These are phyloP conservation scores for Intubia oerlemansii DNA, from an alignment of 2,329 filamentous ascomycete genomes.

Conservation along the genomic window DNA sequence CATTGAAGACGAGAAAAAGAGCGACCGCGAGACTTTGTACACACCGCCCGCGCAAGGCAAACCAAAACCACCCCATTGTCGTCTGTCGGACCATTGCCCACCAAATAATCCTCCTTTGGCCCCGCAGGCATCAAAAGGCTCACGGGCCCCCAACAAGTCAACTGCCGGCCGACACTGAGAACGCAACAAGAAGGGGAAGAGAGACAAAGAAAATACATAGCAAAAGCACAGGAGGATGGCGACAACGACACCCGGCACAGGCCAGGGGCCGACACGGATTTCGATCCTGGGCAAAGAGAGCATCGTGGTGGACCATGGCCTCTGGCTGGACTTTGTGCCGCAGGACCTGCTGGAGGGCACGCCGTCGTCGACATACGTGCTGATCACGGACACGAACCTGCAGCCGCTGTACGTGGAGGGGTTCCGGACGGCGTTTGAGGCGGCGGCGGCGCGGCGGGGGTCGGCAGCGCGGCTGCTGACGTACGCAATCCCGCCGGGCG, in stretches of 20 bases:
- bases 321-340: constrained; percentile 69
- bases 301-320: constrained; percentile 78
- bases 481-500: constrained; percentile 74
- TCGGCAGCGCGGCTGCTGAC: constrained; percentile 48
- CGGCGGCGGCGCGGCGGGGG: constrained; percentile 15
- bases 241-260: constrained; percentile 1
- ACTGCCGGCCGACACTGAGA: no score
- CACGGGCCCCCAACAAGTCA: no score
- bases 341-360: constrained; percentile 61
- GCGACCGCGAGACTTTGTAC: no score
- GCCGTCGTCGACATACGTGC: constrained; percentile 75
- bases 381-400: constrained; percentile 93
- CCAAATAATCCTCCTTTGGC: no score
- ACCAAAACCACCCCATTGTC: no score
- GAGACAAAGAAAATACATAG: not conserved
- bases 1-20: no score
- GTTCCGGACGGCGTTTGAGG: constrained; percentile 46
- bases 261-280: constrained; percentile 33
- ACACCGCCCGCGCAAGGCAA: no score
- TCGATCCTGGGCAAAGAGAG: constrained; percentile 72
- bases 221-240: constrained; percentile 3
- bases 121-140: no score
- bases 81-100: no score
- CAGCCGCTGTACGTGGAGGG: constrained; percentile 56
- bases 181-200: not conserved